Percentiles rank a stretch among this genome's conserved stretches.
Conservation (phyloP, 164 flowering plant species). For the Warburgia ugandensis region DNA sequence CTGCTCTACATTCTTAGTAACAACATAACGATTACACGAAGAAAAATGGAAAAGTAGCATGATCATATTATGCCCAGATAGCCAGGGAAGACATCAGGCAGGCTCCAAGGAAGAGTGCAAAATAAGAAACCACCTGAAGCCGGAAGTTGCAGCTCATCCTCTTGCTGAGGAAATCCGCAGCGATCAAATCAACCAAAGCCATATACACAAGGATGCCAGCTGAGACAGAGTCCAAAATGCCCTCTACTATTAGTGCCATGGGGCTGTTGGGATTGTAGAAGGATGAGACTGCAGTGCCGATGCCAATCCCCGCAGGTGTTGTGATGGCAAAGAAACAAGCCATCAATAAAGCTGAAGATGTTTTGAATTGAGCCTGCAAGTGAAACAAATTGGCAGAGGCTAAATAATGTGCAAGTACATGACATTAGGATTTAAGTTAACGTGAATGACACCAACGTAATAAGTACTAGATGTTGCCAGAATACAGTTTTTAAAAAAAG, state of each 20-base stretch:
- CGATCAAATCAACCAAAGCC: slow-evolving; percentile 91
- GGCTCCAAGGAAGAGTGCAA: slow-evolving; percentile 72
- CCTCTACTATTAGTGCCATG: slow-evolving; percentile 63
- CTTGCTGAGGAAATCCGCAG: slow-evolving; percentile 89
- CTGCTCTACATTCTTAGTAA: neutral
- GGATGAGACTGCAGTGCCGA: slow-evolving; percentile 59
- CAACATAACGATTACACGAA: neutral
- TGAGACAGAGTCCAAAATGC: slow-evolving; percentile 64
- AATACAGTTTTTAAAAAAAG: too few species aligned
- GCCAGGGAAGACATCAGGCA: slow-evolving; percentile 74
- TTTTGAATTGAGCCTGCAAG: slow-evolving; percentile 47
- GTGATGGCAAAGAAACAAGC: slow-evolving; percentile 86
- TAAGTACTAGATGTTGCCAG: too few species aligned
- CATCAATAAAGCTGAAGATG: slow-evolving; percentile 50
- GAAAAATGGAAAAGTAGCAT: neutral
- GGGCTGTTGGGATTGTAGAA: slow-evolving; percentile 65
- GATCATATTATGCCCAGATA: slow-evolving; percentile 55
- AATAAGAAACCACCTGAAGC: slow-evolving; percentile 69
- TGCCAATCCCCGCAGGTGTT: slow-evolving; percentile 61
- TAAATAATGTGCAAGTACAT: too few species aligned
- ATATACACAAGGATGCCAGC: slow-evolving; percentile 89
- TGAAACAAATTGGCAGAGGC: too few species aligned
- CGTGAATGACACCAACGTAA: too few species aligned
- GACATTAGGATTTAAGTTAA: too few species aligned
- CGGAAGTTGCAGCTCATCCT: slow-evolving; percentile 80